Percentiles rank a stretch among this genome's conserved stretches.
Evolutionary conservation across 805 yeast genomes (phyloP).

Genomic region (Candida bentonensis): DNA sequence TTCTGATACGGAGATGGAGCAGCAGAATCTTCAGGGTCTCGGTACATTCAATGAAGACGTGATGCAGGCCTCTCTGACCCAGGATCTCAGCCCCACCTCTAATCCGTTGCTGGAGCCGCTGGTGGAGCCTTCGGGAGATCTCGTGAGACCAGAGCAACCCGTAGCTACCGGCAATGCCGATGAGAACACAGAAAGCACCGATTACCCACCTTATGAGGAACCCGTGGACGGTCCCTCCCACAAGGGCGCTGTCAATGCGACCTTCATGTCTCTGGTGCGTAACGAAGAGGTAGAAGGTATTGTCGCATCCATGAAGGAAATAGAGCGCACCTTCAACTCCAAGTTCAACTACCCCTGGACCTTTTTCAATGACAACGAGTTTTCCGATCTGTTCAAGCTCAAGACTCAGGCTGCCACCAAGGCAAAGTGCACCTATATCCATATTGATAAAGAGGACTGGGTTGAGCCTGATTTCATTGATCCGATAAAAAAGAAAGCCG

Average conservation of each 20-base stretch:
- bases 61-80: background rate
- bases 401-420: constrained; percentile 27
- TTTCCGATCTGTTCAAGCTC: constrained; percentile 41
- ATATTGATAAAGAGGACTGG: constrained; percentile 35
- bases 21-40: background rate
- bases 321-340: constrained; percentile 51
- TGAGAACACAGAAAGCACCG: background rate
- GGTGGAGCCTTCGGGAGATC: background rate
- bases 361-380: constrained; percentile 58
- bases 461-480: constrained; percentile 46
- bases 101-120: background rate
- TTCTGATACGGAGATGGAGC: background rate
- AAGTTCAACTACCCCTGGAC: constrained; percentile 74
- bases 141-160: background rate
- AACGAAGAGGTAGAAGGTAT: constrained; percentile 43
- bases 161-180: background rate
- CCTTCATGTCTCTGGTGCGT: constrained; percentile 58
- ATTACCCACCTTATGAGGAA: too few relatives aligned
- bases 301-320: constrained; percentile 37
- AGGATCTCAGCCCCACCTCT: background rate
- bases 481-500: constrained; percentile 14
- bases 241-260: constrained; percentile 46
- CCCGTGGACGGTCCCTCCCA: background rate
- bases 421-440: constrained; percentile 33
- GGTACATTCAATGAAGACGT: background rate